These are phyloP conservation scores for Rutstroemia sp. DNA, from an alignment of 2,329 filamentous ascomycete species.

Conservation along the genomic window DNA sequence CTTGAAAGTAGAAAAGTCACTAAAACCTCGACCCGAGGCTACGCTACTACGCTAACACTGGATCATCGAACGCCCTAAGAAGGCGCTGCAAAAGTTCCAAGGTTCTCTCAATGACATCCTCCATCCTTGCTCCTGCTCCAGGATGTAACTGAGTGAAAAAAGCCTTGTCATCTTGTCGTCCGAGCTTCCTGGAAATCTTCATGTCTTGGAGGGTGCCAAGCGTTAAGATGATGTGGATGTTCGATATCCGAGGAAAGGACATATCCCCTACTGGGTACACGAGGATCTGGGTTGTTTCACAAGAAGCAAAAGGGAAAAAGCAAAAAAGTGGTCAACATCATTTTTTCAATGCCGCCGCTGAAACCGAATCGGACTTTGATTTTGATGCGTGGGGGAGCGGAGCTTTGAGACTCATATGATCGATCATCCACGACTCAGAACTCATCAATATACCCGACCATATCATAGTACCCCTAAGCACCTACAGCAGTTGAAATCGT, in stretches of 20 bases:
- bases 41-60: background rate
- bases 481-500: too few relatives aligned
- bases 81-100: constrained; percentile 7
- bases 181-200: background rate
- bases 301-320: background rate
- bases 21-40: background rate
- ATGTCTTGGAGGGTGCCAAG: background rate
- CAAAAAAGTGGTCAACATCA: background rate
- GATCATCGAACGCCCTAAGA: constrained; percentile 7
- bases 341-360: background rate
- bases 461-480: too few relatives aligned
- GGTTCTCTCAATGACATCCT: background rate
- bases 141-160: too few relatives aligned
- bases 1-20: constrained; percentile 6
- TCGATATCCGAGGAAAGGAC: background rate
- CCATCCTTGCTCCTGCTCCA: background rate
- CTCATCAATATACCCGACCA: too few relatives aligned
- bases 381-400: background rate
- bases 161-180: background rate
- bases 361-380: background rate
- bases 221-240: background rate
- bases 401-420: too few relatives aligned
- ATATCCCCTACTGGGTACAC: background rate
- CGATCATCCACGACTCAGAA: too few relatives aligned
- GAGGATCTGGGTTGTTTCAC: background rate